Percentiles rank a stretch among this genome's conserved stretches.
phyloP scores from a whole-genome alignment of 2,329 filamentous ascomycete genomes.

The Exserohilum turcica region DNA sequence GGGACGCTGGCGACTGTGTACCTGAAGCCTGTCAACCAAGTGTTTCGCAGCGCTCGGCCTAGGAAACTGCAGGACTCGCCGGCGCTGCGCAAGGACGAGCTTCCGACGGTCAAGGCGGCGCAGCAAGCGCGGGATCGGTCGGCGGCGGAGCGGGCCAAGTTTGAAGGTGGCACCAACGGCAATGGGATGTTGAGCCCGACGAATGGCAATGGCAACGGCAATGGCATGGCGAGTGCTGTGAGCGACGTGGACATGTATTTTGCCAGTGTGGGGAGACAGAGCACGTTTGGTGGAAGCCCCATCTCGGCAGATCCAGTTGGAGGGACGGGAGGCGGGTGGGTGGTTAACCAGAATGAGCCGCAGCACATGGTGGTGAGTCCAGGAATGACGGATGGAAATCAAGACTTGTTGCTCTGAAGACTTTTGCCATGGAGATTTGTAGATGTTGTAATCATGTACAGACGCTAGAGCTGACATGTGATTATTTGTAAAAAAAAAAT shows the following conservation, averaged over 20 bases:
- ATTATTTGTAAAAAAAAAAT: neutral
- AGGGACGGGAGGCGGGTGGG: constrained; percentile 37
- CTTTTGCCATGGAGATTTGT: neutral
- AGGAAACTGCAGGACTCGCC: constrained; percentile 80
- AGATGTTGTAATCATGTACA: constrained; percentile 5
- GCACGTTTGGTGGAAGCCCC: constrained; percentile 44
- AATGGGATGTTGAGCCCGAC: constrained; percentile 28
- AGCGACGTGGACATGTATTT: constrained; percentile 91
- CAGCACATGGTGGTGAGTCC: constrained; percentile 39
- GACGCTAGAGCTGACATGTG: neutral
- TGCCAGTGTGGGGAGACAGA: constrained; percentile 58
- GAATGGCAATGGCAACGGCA: constrained; percentile 51
- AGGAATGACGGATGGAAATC: constrained; percentile 35
- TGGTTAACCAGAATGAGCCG: constrained; percentile 45
- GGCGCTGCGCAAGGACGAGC: constrained; percentile 75
- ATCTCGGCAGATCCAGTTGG: constrained; percentile 36
- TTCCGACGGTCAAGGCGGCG: constrained; percentile 62
- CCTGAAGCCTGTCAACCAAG: constrained; percentile 94
- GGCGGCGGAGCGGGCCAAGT: constrained; percentile 34
- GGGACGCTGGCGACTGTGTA: constrained; percentile 97
- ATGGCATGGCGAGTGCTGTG: constrained; percentile 71
- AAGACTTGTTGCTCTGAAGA: constrained; percentile 37
- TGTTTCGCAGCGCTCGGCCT: constrained; percentile 87
- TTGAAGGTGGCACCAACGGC: constrained; percentile 37
- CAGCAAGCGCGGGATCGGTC: constrained; percentile 41